Evolutionary conservation across 768 basidiomycete genomes (phyloP), one percentile per base, ranked within the genome.

Genomic region (Hypholoma sublateritium): DNA sequence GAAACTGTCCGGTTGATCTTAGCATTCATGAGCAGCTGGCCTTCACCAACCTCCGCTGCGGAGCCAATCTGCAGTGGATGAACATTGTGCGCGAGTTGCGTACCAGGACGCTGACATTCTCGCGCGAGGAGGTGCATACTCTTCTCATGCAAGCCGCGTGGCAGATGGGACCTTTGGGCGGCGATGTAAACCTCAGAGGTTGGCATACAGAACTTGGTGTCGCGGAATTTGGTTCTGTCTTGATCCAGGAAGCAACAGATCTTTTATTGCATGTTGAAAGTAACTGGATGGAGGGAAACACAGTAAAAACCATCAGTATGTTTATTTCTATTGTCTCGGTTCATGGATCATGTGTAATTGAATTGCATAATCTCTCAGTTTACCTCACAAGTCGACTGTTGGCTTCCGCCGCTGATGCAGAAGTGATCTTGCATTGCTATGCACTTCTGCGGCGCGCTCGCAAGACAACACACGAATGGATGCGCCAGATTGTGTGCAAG

Each of bases 61-160:
- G 82, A 0, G 56, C 69, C 0, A 64, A 56, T 2, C 59, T 84
- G 0, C 82, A 84, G 48, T 83, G 81, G 82, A 64, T 75, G 37
- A 84, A 84, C 56, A 75, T 84, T 37, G 56, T 72, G 12, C 72
- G 77, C n/a, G 80, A 80, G 58, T 59, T 84, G n/a, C 69, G 70
- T 6, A 69, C 70, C 6, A 68, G 71, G 19, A 60, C 62, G 0
- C 59, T 85, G 53, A 72, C 69, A 8, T 77, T 85, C 54, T 65
- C 69, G 21, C 55, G 62, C 7, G 67, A 69, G 0, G 77, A 75
- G 16, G 76, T 84, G 0, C 71, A 80, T 56, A 53, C 70, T 0
- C 67, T 84, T 0, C 21, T 84, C 1, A 67, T 63, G 9, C 83
- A 83, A 53, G 70, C 80, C 17, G 71, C 69, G 1, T 75, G 72